Base-by-base conservation (phyloP, 331 rosid species). In the Pyracantha coccinea region DNA sequence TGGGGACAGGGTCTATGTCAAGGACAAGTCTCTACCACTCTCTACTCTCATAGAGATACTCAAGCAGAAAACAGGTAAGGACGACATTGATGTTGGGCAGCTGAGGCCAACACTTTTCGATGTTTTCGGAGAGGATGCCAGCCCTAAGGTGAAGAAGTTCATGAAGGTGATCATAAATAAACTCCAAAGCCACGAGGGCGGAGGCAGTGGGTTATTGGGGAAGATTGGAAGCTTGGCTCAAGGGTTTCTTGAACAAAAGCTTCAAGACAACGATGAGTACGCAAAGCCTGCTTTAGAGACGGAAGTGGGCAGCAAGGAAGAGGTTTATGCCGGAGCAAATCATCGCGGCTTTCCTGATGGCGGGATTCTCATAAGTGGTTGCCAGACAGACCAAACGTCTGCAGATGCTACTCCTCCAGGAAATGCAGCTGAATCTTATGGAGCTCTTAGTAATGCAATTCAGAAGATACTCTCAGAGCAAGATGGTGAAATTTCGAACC, bases 91-190 rank as follows among this genome's bases (percentile, higher is more conserved):
- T 72, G 87, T 87, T 2, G 92, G 96, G 66, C 85, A 91, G 78
- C 72, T 89, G 75, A 85, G 97, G 74, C 88, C 88, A 5, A 71
- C 93, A 6, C 92, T 93, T 15, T 91, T 86, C 54, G 80, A 83
- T 72, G 75, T 78, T 38, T 93, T 89, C 1, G 96, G 97, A 14
- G 90, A 91, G 21, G 96, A 93, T 63, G 88, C 93, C 7, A 89
- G 89, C 66, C 97, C 98, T 17, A 91, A 88, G 82, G 96, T 93
- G 82, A 93, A 91, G 84, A 88, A 81, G 74, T 91, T 89, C 86
- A 81, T 85, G 91, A 86, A 89, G 78, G 67, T 82, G 41, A 60
- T 88, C 29, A 47, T 88, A 47, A 45, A 55, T 79, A 90, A 92
- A 69, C 92, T 92, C 59, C 55, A 72, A n/a, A 81, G 81, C 55